These are phyloP conservation scores for Lithospermum erythrorhizon DNA, from an alignment of 257 asterid species.

Conservation along the genomic window DNA sequence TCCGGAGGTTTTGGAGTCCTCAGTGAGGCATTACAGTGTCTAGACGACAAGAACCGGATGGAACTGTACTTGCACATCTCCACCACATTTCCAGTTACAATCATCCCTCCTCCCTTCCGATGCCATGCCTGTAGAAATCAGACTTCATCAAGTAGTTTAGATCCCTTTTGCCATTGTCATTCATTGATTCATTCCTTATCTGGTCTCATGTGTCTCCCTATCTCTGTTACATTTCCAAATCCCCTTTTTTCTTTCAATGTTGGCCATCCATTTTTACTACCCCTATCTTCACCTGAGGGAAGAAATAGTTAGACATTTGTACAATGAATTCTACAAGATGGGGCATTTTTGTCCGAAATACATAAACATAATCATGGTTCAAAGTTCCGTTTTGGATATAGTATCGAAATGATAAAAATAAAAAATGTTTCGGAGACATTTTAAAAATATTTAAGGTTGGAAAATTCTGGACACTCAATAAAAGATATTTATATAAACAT, in stretches of 20 bases:
- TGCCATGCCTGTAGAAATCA: too few relatives aligned
- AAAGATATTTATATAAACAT: too few relatives aligned
- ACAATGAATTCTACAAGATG: background rate
- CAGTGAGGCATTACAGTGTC: constrained; percentile 17
- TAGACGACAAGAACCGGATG: background rate
- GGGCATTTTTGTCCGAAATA: background rate
- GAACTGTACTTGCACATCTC: background rate
- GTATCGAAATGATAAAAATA: too few relatives aligned
- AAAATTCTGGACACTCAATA: too few relatives aligned
- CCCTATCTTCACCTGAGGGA: background rate
- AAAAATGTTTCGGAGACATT: too few relatives aligned
- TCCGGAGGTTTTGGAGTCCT: constrained; percentile 44
- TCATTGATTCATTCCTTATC: constrained; percentile 13
- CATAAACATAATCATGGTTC: background rate
- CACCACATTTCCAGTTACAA: background rate
- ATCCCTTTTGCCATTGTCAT: constrained; percentile 3
- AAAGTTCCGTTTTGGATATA: too few relatives aligned
- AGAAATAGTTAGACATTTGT: background rate
- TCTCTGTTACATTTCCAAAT: background rate
- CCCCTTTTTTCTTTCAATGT: background rate
- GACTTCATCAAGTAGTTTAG: constrained; percentile 2
- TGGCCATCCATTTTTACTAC: background rate
- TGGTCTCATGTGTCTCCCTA: background rate
- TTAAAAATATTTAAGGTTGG: too few relatives aligned
- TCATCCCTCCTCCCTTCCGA: background rate